Evolutionary conservation across 305 asterid species (phyloP), one percentile per base, ranked within the genome.

Genomic region (Solanum hybrid): DNA sequence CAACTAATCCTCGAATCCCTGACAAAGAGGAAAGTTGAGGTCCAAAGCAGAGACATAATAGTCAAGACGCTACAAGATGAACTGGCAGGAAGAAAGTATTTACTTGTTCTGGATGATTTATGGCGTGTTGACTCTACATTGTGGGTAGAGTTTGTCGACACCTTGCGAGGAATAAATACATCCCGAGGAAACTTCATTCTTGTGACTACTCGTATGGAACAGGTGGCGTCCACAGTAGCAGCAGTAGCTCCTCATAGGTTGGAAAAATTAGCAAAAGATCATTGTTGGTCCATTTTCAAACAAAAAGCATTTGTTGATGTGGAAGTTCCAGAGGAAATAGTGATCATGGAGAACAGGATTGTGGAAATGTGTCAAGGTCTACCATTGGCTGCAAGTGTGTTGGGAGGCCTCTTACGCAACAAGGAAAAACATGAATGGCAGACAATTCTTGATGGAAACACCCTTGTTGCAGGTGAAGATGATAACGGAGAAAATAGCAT

Each of bases 241-340:
- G 2, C 35, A 56, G 69, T 6, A 35, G 32, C 9, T 37, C 20
- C 5, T 22, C 29, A 46, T 26, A 31, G 3, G 10, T 34, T 88
- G 78, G 29, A n/a, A 85, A 10, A 22, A 60, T 27, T 90, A 66
- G 20, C 76, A 75, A 2, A 12, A 11, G 86, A 88, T 42, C 32
- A 88, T 10, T 51, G 92, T 31, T 88, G 89, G 89, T 17, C 51
- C 34, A 72, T 82, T 29, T 89, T 86, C 34, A 79, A 79, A 35
- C 40, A 34, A 88, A 56, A 14, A 88, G 81, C 80, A 1, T 88
- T 79, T 64, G 40, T 5, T 42, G 35, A 79, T 37, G 60, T 17
- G 24, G 31, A 12, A 1, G 35, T 17, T 26, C 36, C 35, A 82
- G 27, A 40, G 37, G 78, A 76, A 76, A 20, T 88, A 20, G 78